Evolutionary conservation across 169 alveolate species (phyloP).

Genomic region (Plasmodium chabaudi): DNA sequence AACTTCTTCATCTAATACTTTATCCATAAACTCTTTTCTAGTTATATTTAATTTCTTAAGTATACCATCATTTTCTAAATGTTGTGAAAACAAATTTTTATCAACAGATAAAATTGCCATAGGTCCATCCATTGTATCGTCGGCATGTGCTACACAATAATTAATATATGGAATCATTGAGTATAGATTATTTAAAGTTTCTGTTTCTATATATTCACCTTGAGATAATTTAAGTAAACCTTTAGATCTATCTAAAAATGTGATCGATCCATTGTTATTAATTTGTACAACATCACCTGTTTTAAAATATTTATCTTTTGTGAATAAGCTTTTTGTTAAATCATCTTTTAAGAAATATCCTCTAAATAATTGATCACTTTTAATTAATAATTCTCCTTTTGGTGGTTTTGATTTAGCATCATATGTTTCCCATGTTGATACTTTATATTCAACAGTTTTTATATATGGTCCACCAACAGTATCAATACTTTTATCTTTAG

Average conservation of each 20-base stretch:
- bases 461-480: slow-evolving; percentile 50
- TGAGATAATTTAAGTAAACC: slow-evolving; percentile 95
- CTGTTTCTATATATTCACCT: slow-evolving; percentile 94
- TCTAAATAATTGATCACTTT: slow-evolving; percentile 88
- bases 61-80: slow-evolving; percentile 17
- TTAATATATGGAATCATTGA: slow-evolving; percentile 27
- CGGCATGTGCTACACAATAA: slow-evolving; percentile 67
- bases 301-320: slow-evolving; percentile 91
- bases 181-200: slow-evolving; percentile 28
- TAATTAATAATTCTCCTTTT: slow-evolving; percentile 94
- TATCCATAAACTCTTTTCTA: slow-evolving; percentile 4
- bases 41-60: slow-evolving; percentile 3
- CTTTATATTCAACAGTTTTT: slow-evolving; percentile 2
- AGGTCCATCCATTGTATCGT: slow-evolving; percentile 69
- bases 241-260: slow-evolving; percentile 95
- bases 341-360: slow-evolving; percentile 93
- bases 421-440: slow-evolving; percentile 62
- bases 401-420: slow-evolving; percentile 87
- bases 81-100: slow-evolving; percentile 22
- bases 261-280: slow-evolving; percentile 89
- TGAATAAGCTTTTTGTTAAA: slow-evolving; percentile 88
- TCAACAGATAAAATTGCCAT: slow-evolving; percentile 38
- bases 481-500: background rate
- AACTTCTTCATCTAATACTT: slow-evolving; percentile 1
- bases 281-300: slow-evolving; percentile 95